These are phyloP conservation scores for Metschnikowia hibisci DNA, from an alignment of 805 yeast species.

Conservation along the genomic window DNA sequence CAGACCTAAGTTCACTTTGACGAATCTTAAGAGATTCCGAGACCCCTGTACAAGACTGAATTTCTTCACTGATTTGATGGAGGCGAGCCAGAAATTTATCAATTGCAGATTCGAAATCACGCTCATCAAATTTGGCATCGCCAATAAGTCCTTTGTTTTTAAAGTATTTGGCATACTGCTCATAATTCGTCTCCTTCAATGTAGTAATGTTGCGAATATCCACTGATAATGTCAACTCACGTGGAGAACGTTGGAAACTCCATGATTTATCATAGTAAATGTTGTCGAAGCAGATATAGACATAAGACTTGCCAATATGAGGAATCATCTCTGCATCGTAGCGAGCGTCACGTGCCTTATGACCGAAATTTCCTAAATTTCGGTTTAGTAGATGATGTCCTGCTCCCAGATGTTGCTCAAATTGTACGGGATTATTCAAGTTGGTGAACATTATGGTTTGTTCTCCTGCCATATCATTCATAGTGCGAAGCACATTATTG, in stretches of 20 bases:
- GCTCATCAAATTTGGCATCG: constrained; percentile 15
- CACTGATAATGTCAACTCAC: constrained; percentile 34
- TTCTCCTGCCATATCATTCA: constrained; percentile 29
- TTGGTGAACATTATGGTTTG: constrained; percentile 35
- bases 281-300: constrained; percentile 42
- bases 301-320: constrained; percentile 24
- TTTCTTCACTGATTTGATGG: constrained; percentile 27
- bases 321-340: constrained; percentile 17
- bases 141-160: constrained; percentile 10
- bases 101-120: constrained; percentile 32
- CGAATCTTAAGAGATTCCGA: constrained; percentile 29
- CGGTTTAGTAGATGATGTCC: constrained; percentile 2
- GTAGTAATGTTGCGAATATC: constrained; percentile 34
- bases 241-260: constrained; percentile 33
- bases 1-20: constrained; percentile 33
- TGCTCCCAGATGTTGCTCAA: constrained; percentile 11
- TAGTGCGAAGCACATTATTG: constrained; percentile 31
- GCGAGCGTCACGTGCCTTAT: constrained; percentile 11
- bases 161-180: constrained; percentile 34
- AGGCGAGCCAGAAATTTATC: constrained; percentile 29
- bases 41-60: constrained; percentile 26
- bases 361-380: constrained; percentile 1
- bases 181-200: constrained; percentile 34
- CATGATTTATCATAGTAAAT: constrained; percentile 39
- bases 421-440: constrained; percentile 27